Evolutionary conservation across 78 protist genomes (phyloP).

Genomic region (Capsaspora owczarzaki): DNA sequence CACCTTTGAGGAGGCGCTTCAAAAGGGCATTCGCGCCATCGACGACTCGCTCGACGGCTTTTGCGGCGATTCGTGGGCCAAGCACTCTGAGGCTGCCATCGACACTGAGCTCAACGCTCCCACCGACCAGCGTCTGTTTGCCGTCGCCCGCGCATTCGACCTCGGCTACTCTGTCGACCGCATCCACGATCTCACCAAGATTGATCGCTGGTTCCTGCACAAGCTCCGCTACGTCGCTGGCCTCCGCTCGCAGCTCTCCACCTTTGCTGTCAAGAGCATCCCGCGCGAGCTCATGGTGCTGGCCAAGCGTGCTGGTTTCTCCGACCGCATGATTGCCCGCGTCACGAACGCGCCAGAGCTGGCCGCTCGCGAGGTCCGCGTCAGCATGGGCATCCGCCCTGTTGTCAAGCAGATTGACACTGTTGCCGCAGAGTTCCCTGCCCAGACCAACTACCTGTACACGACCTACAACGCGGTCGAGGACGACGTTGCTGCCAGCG

Average conservation of each 20-base stretch:
- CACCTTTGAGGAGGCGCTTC: constrained; percentile 89
- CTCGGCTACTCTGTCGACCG: constrained; percentile 68
- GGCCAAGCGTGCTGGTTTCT: constrained; percentile 82
- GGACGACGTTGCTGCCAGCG: constrained; percentile 63
- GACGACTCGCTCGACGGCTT: constrained; percentile 30
- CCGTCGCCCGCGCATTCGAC: constrained; percentile 65
- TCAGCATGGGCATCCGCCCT: constrained; percentile 51
- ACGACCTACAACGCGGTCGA: constrained; percentile 77
- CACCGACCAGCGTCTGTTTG: constrained; percentile 75
- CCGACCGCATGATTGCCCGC: constrained; percentile 67
- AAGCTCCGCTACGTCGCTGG: constrained; percentile 52
- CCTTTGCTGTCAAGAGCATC: neutral
- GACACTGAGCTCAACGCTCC: constrained; percentile 63
- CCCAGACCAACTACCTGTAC: constrained; percentile 90
- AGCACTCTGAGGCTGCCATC: neutral
- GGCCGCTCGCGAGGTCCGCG: constrained; percentile 53
- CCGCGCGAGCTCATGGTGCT: neutral
- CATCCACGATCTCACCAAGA: constrained; percentile 72
- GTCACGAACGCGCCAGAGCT: constrained; percentile 45
- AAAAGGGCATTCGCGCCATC: constrained; percentile 70
- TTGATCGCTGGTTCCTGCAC: constrained; percentile 87
- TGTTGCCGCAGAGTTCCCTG: constrained; percentile 92
- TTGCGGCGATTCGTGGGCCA: constrained; percentile 19
- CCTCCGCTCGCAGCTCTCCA: constrained; percentile 19
- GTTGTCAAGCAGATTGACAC: constrained; percentile 93